phyloP scores from a whole-genome alignment of 2,329 filamentous ascomycete genomes.

The Pseudogymnoascus verrucosus region DNA sequence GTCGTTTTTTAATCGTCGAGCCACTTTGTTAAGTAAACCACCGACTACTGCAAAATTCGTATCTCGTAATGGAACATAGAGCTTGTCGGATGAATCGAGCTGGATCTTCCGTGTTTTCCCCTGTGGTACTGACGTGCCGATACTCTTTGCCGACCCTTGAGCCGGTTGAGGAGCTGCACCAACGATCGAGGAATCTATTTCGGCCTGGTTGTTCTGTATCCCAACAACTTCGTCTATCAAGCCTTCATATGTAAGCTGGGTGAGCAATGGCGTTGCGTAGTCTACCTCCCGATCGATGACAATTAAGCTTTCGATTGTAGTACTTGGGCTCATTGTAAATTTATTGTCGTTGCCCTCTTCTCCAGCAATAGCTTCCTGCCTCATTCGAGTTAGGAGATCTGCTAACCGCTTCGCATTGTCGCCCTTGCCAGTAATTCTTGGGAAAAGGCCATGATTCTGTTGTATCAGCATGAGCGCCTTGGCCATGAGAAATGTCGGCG shows the following conservation, averaged over 20 bases:
- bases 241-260: conserved; percentile 93
- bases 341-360: conserved; percentile 54
- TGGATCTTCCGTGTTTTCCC: conserved; percentile 79
- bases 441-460: conserved; percentile 85
- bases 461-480: conserved; percentile 93
- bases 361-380: conserved; percentile 75
- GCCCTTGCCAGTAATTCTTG: conserved; percentile 88
- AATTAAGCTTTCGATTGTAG: conserved; percentile 80
- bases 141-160: conserved; percentile 45
- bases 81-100: conserved; percentile 79
- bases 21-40: conserved; percentile 79
- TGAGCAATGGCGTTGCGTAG: conserved; percentile 83
- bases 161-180: conserved; percentile 58
- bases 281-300: conserved; percentile 95
- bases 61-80: conserved; percentile 82
- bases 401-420: conserved; percentile 86
- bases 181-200: conserved; percentile 84
- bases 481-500: conserved; percentile 79
- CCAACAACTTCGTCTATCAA: conserved; percentile 89
- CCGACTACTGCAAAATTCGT: conserved; percentile 95
- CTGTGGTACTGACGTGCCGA: conserved; percentile 49
- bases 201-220: conserved; percentile 85
- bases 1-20: conserved; percentile 74
- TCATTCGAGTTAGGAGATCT: conserved; percentile 82
- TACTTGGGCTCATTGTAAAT: conserved; percentile 73